A percentile compares a stretch with the other conserved stretches of the same genome.
Evolutionary conservation across 192 early-diverging fungal species (phyloP).

Genomic region (Coemansia sp.): DNA sequence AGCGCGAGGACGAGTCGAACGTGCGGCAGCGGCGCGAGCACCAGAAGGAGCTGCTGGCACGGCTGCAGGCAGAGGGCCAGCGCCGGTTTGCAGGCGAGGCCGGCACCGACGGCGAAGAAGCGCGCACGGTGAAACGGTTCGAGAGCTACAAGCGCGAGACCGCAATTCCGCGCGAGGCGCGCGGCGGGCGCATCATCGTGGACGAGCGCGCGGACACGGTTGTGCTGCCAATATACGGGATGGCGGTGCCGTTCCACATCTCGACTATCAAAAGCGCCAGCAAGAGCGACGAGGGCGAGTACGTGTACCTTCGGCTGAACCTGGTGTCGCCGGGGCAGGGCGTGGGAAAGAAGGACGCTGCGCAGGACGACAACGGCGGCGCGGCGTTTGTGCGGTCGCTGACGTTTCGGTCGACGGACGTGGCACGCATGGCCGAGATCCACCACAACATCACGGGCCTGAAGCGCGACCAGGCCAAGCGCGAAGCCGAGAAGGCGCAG

Average conservation of each 20-base stretch:
- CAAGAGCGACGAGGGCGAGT: constrained; percentile 93
- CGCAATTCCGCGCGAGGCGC: constrained; percentile 78
- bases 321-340: constrained; percentile 93
- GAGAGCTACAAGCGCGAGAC: constrained; percentile 95
- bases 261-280: constrained; percentile 91
- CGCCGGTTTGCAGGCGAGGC: constrained; percentile 69
- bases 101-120: constrained; percentile 62
- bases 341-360: constrained; percentile 84
- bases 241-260: constrained; percentile 98
- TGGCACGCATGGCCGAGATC: constrained; percentile 77
- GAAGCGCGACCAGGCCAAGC: constrained; percentile 91
- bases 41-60: constrained; percentile 81
- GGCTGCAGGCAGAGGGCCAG: constrained; percentile 78
- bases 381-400: constrained; percentile 92
- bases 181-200: constrained; percentile 80
- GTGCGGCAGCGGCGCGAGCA: constrained; percentile 79
- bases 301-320: constrained; percentile 89
- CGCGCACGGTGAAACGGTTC: constrained; percentile 80
- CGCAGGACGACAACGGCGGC: constrained; percentile 81
- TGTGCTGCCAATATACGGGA: constrained; percentile 92
- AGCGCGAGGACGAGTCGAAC: constrained; percentile 72
- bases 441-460: constrained; percentile 83
- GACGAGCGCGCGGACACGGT: constrained; percentile 85
- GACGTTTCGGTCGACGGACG: constrained; percentile 87
- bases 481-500: constrained; percentile 91